Conservation (phyloP, 306 rosid genomes). For the Cucumis hystrix region DNA sequence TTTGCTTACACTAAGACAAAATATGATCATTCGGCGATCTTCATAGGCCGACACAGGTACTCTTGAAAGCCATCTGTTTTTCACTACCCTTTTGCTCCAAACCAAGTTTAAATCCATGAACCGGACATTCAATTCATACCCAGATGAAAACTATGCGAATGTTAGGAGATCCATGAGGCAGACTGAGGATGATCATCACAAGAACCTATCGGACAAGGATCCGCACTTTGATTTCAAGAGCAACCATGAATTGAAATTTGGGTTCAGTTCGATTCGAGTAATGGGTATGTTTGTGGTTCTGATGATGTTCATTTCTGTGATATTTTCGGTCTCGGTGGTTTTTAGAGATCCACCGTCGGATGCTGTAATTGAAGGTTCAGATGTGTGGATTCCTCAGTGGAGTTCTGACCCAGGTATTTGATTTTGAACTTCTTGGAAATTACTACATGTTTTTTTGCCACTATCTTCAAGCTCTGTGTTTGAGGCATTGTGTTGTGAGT, state of each 20-base stretch:
- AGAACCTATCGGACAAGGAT: constrained; percentile 18
- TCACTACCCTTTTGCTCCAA: constrained; percentile 7
- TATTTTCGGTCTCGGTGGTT: constrained; percentile 61
- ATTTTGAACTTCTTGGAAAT: not conserved
- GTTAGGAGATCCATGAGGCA: constrained; percentile 60
- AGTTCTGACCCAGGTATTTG: constrained; percentile 25
- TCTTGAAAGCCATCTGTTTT: not conserved
- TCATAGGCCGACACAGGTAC: constrained; percentile 4
- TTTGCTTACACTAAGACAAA: not conserved
- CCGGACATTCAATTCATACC: constrained; percentile 5
- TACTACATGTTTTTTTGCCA: too few relatives aligned
- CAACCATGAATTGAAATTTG: constrained; percentile 21
- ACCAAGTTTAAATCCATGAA: not conserved
- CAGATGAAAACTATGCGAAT: constrained; percentile 23
- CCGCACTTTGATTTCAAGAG: constrained; percentile 10
- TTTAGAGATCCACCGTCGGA: constrained; percentile 73
- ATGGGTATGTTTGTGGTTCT: constrained; percentile 48
- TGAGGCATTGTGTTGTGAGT: not conserved
- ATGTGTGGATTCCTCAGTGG: constrained; percentile 12
- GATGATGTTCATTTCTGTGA: constrained; percentile 48
- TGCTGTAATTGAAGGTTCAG: constrained; percentile 25
- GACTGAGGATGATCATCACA: constrained; percentile 19
- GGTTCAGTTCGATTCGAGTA: constrained; percentile 29
- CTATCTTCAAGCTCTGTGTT: not conserved
- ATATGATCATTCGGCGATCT: not conserved